A percentile compares a stretch with the other conserved stretches of the same genome.
These are phyloP conservation scores for Podosphaera leucotricha DNA, from an alignment of 2,329 filamentous ascomycete species.

Conservation along the genomic window DNA sequence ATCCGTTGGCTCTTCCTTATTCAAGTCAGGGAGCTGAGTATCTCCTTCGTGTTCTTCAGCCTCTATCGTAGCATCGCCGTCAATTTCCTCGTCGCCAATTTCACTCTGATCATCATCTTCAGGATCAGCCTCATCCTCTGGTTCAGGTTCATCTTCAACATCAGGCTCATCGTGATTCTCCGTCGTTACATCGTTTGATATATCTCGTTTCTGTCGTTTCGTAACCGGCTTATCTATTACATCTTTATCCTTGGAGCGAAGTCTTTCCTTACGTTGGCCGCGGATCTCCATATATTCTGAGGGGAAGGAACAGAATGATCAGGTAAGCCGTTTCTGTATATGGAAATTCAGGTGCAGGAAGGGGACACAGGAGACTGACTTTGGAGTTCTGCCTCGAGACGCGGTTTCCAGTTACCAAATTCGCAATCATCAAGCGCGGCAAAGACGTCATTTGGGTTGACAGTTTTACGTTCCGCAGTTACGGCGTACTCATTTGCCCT, in stretches of 20 bases:
- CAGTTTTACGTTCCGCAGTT: conserved; percentile 49
- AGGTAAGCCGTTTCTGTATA: conserved; percentile 3
- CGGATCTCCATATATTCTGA: conserved; percentile 5
- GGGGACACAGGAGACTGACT: conserved; percentile 25
- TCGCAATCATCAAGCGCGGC: conserved; percentile 55
- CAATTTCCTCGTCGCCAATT: conserved; percentile 43
- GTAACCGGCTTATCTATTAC: background rate
- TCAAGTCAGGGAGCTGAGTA: background rate
- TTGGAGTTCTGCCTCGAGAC: conserved; percentile 51
- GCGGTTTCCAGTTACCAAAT: conserved; percentile 43
- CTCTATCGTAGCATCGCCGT: conserved; percentile 34
- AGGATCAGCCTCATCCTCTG: no score
- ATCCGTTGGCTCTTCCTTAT: background rate
- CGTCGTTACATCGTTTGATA: background rate
- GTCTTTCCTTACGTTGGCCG: background rate
- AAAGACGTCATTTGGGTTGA: conserved; percentile 53
- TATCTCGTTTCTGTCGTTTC: background rate
- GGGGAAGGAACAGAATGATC: background rate
- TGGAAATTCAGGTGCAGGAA: background rate
- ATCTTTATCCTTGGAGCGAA: conserved; percentile 40
- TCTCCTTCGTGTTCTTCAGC: conserved; percentile 17
- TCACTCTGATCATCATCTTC: background rate
- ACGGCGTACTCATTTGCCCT: conserved; percentile 53
- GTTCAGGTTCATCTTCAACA: background rate
- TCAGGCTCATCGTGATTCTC: background rate